Evolutionary conservation across 306 rosid genomes (phyloP).

Genomic region (Cucurbita moschata): DNA sequence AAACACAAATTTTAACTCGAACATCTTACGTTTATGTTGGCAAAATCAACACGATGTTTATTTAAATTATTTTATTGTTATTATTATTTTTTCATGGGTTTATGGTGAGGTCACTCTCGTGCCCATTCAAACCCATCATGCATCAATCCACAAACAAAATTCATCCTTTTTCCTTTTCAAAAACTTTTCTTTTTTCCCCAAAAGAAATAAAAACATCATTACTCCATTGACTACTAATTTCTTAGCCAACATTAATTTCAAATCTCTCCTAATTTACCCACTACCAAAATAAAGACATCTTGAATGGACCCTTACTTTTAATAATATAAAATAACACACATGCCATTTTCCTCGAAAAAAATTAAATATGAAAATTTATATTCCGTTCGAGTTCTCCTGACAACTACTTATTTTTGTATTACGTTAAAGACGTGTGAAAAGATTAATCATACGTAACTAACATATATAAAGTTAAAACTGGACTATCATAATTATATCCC

Average conservation of each 20-base stretch:
- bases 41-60: neutral
- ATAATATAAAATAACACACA: neutral
- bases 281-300: neutral
- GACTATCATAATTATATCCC: no score
- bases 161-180: neutral
- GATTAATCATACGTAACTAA: no score
- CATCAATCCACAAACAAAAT: neutral
- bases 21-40: neutral
- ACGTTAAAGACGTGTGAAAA: no score
- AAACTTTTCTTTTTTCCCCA: neutral
- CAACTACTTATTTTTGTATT: no score
- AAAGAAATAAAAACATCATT: neutral
- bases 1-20: no score
- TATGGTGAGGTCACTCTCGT: slow-evolving; percentile 1
- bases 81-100: neutral
- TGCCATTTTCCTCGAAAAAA: neutral
- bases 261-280: neutral
- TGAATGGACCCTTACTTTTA: neutral
- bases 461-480: no score
- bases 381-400: no score
- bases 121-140: neutral
- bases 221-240: neutral
- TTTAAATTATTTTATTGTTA: no score
- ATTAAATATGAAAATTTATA: no score
- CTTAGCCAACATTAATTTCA: neutral